Base-by-base conservation (phyloP, 139 green algal species). In the Chlorella sorokiniana region DNA sequence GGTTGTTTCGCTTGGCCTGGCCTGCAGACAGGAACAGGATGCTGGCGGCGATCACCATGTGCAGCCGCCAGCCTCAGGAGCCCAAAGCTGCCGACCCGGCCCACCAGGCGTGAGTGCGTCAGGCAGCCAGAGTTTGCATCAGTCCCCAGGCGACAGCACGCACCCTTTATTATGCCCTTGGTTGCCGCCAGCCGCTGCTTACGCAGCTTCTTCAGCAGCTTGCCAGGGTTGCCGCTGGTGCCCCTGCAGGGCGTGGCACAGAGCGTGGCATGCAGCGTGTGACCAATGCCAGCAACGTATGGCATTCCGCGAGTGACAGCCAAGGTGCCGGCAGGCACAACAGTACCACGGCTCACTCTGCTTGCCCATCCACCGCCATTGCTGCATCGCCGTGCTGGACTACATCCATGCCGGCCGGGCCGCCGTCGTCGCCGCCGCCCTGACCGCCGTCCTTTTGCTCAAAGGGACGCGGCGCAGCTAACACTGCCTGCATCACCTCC, bases 401-500 rank as follows among this genome's bases (percentile, higher is more conserved):
- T 10, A 7, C 77, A 22, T 82, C 77, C 77, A 76, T 76, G 0
- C 22, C 45, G 4, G 44, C 77, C 37, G 77, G 42, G 10, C 31
- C 77, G 1, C 63, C 77, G 1, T 18, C 75, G 4, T 71, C 75
- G 40, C 59, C 61, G 59, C 61, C 61, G 59, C 61, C 75, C 1
- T 52, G 38, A 0, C 52, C 27, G 35, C 65, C 61, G 25, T n/a
- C n/a, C n/a, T n/a, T n/a, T n/a, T n/a, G 29, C 62, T 27, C 7
- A 25, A 2, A 33, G 38, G 20, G 41, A 11, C 62, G 78, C 37
- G 83, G 83, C n/a, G 76, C 83, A 25, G 68, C 41, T 38, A 81
- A n/a, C 45, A 87, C 81, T 23, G 76, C 83, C 8, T 41, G 18
- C 62, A 85, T 27, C 69, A 38, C 38, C 41, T 87, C 83, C 59